Evolutionary conservation across 192 early-diverging fungal genomes (phyloP).

Genomic region (Pilaira anomala): DNA sequence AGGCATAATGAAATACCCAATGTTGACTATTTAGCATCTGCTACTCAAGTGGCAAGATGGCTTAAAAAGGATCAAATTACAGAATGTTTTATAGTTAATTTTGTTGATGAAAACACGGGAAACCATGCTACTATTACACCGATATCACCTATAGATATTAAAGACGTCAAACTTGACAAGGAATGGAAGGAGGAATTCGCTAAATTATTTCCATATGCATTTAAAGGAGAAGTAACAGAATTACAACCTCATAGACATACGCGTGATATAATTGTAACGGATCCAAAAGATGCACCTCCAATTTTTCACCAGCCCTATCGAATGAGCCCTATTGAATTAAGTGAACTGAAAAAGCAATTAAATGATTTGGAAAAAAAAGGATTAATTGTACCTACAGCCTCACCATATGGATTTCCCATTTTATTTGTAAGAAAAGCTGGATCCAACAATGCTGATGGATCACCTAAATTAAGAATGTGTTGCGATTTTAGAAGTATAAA

Average conservation of each 20-base stretch:
- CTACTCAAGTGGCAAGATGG: too few species aligned
- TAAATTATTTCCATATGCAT: too few species aligned
- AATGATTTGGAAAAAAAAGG: conserved; percentile 19
- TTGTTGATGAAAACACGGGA: too few species aligned
- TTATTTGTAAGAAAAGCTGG: conserved; percentile 53
- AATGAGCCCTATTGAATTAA: conserved; percentile 23
- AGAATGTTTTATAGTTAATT: too few species aligned
- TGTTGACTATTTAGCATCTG: too few species aligned
- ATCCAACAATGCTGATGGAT: too few species aligned
- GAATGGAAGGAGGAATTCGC: not conserved
- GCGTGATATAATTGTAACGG: not conserved
- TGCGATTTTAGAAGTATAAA: conserved; percentile 57
- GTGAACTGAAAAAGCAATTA: conserved; percentile 29
- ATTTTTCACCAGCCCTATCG: not conserved
- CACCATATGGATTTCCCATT: conserved; percentile 38
- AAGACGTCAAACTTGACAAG: not conserved
- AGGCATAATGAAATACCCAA: too few species aligned
- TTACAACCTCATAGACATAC: not conserved
- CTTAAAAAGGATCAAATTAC: too few species aligned
- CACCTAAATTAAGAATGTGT: conserved; percentile 45
- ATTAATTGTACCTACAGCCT: conserved; percentile 33
- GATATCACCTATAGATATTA: too few species aligned
- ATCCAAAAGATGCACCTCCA: conserved; percentile 1
- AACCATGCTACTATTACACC: too few species aligned
- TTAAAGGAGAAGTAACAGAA: not conserved